These are phyloP conservation scores for Hyaloscypha bicolor DNA, from an alignment of 495 filamentous ascomycete genomes.

Conservation along the genomic window DNA sequence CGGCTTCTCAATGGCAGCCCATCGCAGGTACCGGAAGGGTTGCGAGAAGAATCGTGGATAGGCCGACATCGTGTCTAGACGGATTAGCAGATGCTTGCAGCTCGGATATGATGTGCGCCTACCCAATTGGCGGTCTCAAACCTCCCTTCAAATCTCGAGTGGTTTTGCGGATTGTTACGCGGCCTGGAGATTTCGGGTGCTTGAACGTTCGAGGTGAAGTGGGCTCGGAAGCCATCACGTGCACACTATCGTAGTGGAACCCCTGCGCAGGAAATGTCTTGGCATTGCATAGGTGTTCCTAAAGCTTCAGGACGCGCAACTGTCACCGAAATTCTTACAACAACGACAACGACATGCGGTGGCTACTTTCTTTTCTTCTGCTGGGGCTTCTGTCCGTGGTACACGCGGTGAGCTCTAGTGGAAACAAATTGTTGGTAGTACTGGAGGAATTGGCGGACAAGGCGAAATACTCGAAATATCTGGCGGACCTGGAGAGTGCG, in stretches of 20 bases:
- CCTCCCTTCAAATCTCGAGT: constrained; percentile 3
- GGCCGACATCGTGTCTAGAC: constrained; percentile 54
- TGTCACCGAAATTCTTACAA: constrained; percentile 30
- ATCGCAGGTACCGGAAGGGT: constrained; percentile 82
- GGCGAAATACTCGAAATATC: constrained; percentile 77
- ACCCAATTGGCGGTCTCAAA: constrained; percentile 21
- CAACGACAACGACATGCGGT: constrained; percentile 63
- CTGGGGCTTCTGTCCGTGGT: constrained; percentile 65
- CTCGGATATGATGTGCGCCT: background rate
- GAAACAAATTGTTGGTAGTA: constrained; percentile 81
- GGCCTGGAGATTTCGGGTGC: constrained; percentile 3
- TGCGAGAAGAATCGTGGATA: constrained; percentile 77
- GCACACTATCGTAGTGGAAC: constrained; percentile 19
- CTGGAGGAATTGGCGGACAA: constrained; percentile 82
- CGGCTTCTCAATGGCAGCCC: constrained; percentile 82
- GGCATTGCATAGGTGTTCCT: constrained; percentile 39
- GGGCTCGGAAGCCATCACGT: constrained; percentile 29
- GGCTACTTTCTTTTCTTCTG: constrained; percentile 68
- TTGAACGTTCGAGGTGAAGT: constrained; percentile 28
- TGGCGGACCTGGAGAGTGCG: constrained; percentile 77
- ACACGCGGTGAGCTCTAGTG: constrained; percentile 77
- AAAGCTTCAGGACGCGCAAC: constrained; percentile 28
- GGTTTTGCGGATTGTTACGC: constrained; percentile 14
- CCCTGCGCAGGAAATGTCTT: constrained; percentile 24
- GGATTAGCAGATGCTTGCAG: constrained; percentile 10